A percentile compares a stretch with the other conserved stretches of the same genome.
Conservation (phyloP, 2,329 filamentous ascomycete genomes). For the Monosporascus sp. region DNA sequence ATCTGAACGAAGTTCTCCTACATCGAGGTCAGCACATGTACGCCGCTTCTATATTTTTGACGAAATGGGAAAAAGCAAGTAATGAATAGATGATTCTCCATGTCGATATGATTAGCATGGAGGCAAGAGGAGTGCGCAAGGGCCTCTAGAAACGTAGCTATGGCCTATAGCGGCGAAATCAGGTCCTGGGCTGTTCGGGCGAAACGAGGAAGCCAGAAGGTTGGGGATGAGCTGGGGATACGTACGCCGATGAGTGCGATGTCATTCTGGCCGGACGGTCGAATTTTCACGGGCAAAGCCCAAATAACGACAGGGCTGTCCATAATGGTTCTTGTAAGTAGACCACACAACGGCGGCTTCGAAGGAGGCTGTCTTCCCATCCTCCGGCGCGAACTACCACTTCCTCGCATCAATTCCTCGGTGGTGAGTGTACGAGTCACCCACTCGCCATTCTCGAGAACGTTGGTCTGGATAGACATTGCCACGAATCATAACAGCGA, state of each 20-base stretch:
- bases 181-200: too few species aligned
- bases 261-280: constrained; percentile 67
- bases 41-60: not conserved
- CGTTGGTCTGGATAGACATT: constrained; percentile 50
- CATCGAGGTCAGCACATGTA: constrained; percentile 4
- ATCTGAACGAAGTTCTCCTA: constrained; percentile 77
- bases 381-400: constrained; percentile 29
- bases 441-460: constrained; percentile 51
- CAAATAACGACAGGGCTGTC: constrained; percentile 69
- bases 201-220: not conserved
- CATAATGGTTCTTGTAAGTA: constrained; percentile 74
- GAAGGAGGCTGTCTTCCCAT: constrained; percentile 23
- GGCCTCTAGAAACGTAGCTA: too few species aligned
- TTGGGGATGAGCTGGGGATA: constrained; percentile 11
- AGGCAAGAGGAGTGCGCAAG: too few species aligned
- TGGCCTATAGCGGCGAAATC: too few species aligned
- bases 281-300: constrained; percentile 74
- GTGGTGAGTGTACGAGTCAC: constrained; percentile 47
- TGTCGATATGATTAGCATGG: not conserved
- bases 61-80: not conserved
- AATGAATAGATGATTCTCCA: not conserved
- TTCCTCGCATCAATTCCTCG: constrained; percentile 19
- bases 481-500: constrained; percentile 2
- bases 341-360: constrained; percentile 53
- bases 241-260: constrained; percentile 78